Evolutionary conservation across 2,329 filamentous ascomycete species (phyloP), one percentile per base, ranked within the genome.

Genomic region (Cadophora luteo-olivacea): DNA sequence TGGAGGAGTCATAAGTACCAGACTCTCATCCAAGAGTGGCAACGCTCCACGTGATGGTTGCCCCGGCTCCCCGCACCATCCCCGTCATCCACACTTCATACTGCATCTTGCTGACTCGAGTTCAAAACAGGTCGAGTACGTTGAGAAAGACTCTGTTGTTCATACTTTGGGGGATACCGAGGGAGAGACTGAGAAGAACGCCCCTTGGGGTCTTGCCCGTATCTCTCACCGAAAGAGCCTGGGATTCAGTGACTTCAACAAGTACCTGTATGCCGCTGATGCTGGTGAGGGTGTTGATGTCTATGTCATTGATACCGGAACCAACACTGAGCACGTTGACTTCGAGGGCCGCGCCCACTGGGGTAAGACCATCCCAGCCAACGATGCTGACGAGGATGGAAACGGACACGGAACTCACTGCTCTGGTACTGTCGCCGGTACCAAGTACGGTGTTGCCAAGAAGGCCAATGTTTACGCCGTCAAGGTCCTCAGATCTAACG

Each of bases 361-460:
- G 96, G 96, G 96, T 80, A 96, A 97, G 89, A 99, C 96, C 75
- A 94, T 99, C 76, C 97, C 97, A 70, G 75, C 81, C 60, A 90
- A 90, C 70, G 94, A 99, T 79, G 90, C 87, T 62, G 96, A 99
- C 79, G 86, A 88, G 75, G 96, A 99, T 83, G 96, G 96, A 81
- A 99, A 99, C 78, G 96, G 96, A 71, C 96, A 99, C 86, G 96
- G 96, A 77, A 99, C 96, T 78, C 96, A 99, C 87, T 99, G 96
- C 90, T 98, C 96, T 73, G 96, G 96, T 77, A 99, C 97, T 72
- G 91, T 99, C 77, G 96, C 92, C 74, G 96, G 97, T 80, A 97
- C 96, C 89, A 97, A 97, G 86, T 99, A 97, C 80, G 96, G 96
- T 88, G 96, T 99, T 73, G 95, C 96, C 81, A 99, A 99, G 91